Evolutionary conservation across 768 basidiomycete species (phyloP).

Genomic region (Kwoniella sp.): DNA sequence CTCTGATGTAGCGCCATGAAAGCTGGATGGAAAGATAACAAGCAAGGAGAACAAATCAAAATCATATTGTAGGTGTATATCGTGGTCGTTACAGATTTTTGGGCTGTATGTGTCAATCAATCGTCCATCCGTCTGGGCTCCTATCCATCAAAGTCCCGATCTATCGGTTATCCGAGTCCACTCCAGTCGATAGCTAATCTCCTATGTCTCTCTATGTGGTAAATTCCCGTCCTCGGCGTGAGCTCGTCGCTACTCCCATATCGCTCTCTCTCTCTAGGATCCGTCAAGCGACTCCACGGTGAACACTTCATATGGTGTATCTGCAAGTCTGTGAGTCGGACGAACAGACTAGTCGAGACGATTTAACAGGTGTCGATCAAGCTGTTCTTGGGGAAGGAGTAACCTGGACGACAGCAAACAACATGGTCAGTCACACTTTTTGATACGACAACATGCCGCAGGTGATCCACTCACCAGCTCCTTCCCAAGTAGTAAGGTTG

Average conservation of each 20-base stretch:
- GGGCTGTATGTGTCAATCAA: neutral
- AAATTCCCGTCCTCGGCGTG: too few relatives aligned
- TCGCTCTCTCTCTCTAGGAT: too few relatives aligned
- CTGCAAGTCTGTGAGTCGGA: neutral
- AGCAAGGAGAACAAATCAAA: too few relatives aligned
- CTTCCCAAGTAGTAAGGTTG: slow-evolving; percentile 59
- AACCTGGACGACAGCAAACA: slow-evolving; percentile 25
- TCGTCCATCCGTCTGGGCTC: neutral
- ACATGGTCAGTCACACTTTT: neutral
- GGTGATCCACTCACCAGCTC: slow-evolving; percentile 39
- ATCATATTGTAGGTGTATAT: neutral
- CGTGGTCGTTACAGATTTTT: neutral
- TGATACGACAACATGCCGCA: neutral
- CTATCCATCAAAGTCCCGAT: neutral
- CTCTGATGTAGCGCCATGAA: too few relatives aligned
- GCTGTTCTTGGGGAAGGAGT: slow-evolving; percentile 66
- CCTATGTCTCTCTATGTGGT: too few relatives aligned
- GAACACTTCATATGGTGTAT: too few relatives aligned
- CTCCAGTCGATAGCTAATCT: too few relatives aligned
- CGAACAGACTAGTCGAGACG: neutral
- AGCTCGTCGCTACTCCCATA: too few relatives aligned
- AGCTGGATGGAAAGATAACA: too few relatives aligned
- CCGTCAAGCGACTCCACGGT: too few relatives aligned
- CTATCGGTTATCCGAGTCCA: too few relatives aligned
- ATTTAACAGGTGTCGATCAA: slow-evolving; percentile 59